A percentile compares a stretch with the other conserved stretches of the same genome.
phyloP scores from a whole-genome alignment of 306 rosid genomes.

The Sophora flavescens region DNA sequence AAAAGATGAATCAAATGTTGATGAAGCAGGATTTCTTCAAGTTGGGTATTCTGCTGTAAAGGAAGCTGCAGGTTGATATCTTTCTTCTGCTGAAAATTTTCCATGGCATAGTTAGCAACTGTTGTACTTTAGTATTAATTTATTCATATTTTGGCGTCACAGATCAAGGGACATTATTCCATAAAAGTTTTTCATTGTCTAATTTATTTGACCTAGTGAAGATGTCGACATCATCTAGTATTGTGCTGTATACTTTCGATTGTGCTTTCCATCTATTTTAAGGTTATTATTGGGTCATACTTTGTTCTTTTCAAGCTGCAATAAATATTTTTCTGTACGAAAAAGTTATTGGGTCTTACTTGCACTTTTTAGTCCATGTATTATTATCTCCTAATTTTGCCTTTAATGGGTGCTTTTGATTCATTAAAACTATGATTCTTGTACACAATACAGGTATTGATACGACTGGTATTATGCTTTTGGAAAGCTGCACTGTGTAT shows the following conservation, averaged over 20 bases:
- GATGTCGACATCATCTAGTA: constrained; percentile 2
- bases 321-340: constrained; percentile 3
- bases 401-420: constrained; percentile 16
- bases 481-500: constrained; percentile 68
- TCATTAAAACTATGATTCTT: constrained; percentile 40
- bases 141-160: constrained; percentile 17
- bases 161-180: constrained; percentile 1
- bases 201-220: constrained; percentile 20
- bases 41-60: constrained; percentile 72
- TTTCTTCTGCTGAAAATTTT: constrained; percentile 29
- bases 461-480: constrained; percentile 57
- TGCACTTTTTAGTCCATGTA: constrained; percentile 40
- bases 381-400: constrained; percentile 20
- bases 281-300: constrained; percentile 3
- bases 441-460: constrained; percentile 57
- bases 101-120: constrained; percentile 8
- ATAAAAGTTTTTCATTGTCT: constrained; percentile 10
- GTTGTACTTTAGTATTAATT: constrained; percentile 19
- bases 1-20: constrained; percentile 47
- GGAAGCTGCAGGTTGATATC: constrained; percentile 68
- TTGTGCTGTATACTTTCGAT: not conserved
- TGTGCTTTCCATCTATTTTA: constrained; percentile 18
- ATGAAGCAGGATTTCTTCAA: constrained; percentile 58
- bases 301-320: not conserved
- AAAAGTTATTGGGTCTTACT: constrained; percentile 25